phyloP scores from a whole-genome alignment of 2,329 filamentous ascomycete species.

The Didymosphaeria variabile region DNA sequence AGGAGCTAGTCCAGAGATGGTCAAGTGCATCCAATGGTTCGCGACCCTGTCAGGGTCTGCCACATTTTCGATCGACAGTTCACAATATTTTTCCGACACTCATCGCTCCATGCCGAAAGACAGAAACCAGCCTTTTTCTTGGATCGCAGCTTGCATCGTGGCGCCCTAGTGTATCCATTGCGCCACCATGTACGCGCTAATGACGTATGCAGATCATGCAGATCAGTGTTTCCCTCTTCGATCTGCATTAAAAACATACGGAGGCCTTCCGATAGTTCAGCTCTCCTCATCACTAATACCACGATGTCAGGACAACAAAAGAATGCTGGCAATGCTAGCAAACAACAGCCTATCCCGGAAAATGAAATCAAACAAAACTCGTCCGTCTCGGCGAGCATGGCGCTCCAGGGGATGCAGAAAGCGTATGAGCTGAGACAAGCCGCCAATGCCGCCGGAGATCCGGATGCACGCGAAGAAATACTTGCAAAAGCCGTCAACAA shows the following conservation, averaged over 20 bases:
- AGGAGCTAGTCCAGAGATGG: not conserved
- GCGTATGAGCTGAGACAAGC: constrained; percentile 52
- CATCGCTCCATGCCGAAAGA: not conserved
- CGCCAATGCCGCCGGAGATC: constrained; percentile 50
- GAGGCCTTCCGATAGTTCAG: not conserved
- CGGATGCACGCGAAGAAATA: constrained; percentile 50
- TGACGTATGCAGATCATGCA: constrained; percentile 13
- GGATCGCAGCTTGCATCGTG: not conserved
- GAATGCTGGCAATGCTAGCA: not conserved
- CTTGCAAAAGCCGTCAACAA: constrained; percentile 52
- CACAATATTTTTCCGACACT: not conserved
- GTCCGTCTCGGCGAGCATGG: constrained; percentile 48
- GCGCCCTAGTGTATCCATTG: not conserved
- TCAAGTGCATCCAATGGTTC: not conserved
- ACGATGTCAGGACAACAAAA: constrained; percentile 7
- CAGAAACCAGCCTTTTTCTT: not conserved
- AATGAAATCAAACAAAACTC: constrained; percentile 52
- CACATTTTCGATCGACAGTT: not conserved
- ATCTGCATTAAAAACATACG: constrained; percentile 3
- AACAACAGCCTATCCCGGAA: constrained; percentile 35
- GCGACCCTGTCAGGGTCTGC: not conserved
- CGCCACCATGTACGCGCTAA: constrained; percentile 11
- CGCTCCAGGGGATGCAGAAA: constrained; percentile 48
- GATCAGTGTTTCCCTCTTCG: constrained; percentile 3
- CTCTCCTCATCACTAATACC: not conserved